phyloP scores from a whole-genome alignment of 805 yeast genomes.

The Kurtzmaniella fragi region DNA sequence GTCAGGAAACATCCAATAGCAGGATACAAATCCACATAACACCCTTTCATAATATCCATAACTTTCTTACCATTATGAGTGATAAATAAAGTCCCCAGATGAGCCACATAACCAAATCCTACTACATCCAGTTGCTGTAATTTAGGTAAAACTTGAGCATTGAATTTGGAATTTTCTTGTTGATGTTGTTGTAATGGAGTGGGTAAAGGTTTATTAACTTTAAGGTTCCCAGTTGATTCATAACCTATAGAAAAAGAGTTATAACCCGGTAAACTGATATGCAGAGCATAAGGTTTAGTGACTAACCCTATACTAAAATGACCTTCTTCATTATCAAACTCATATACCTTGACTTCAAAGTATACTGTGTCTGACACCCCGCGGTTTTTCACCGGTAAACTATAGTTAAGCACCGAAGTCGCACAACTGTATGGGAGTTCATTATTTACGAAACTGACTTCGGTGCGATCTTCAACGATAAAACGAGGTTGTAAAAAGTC shows the following conservation, averaged over 20 bases:
- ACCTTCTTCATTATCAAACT: slow-evolving; percentile 18
- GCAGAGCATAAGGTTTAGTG: slow-evolving; percentile 67
- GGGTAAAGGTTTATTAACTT: slow-evolving; percentile 61
- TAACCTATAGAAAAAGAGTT: slow-evolving; percentile 65
- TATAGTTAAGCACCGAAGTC: slow-evolving; percentile 33
- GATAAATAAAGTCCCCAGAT: slow-evolving; percentile 45
- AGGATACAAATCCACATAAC: slow-evolving; percentile 48
- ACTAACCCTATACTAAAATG: slow-evolving; percentile 62
- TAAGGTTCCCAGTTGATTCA: slow-evolving; percentile 66
- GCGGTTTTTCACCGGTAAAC: slow-evolving; percentile 33
- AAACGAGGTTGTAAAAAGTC: slow-evolving; percentile 26
- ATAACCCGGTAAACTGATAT: slow-evolving; percentile 69
- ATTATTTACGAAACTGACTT: slow-evolving; percentile 30
- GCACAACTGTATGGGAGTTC: slow-evolving; percentile 36
- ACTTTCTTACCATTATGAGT: slow-evolving; percentile 54
- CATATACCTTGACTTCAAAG: slow-evolving; percentile 50
- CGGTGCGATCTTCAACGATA: slow-evolving; percentile 36
- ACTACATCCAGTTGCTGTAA: slow-evolving; percentile 49
- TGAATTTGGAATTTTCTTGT: slow-evolving; percentile 35
- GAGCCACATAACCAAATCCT: slow-evolving; percentile 49
- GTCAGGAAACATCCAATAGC: slow-evolving; percentile 48
- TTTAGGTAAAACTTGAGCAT: slow-evolving; percentile 47
- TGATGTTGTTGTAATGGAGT: slow-evolving; percentile 40
- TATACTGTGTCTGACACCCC: slow-evolving; percentile 43
- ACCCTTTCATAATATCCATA: slow-evolving; percentile 45